A percentile compares a stretch with the other conserved stretches of the same genome.
Conservation (phyloP, 176 grass and related monocot species). For the Raddia distichophylla region DNA sequence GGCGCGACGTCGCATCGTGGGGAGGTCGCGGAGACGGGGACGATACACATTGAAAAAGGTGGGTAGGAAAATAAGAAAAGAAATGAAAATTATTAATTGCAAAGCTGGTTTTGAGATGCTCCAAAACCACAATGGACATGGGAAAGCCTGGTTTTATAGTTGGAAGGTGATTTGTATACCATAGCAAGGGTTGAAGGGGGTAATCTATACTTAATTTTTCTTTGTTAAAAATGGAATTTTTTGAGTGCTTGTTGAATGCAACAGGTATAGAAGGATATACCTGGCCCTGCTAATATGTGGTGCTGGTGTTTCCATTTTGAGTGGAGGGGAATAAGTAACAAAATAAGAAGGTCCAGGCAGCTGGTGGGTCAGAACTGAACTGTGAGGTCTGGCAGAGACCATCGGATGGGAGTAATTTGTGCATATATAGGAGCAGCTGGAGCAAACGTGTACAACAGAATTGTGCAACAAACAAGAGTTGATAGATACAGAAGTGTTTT, state of each 20-base stretch:
- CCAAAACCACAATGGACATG: too few relatives aligned
- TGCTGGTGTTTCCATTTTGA: constrained; percentile 24
- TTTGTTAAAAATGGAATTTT: constrained; percentile 16
- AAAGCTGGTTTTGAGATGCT: too few relatives aligned
- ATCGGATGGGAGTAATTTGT: not conserved
- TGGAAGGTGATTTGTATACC: too few relatives aligned
- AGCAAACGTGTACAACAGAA: constrained; percentile 21
- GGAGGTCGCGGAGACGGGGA: too few relatives aligned
- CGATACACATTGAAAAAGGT: too few relatives aligned
- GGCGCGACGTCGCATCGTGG: too few relatives aligned
- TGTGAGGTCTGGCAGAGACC: constrained; percentile 18
- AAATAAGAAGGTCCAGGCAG: constrained; percentile 11
- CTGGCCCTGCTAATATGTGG: constrained; percentile 30
- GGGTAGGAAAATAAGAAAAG: too few relatives aligned
- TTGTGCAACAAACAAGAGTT: not conserved
- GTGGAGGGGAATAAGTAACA: constrained; percentile 24
- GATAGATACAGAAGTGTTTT: constrained; percentile 33
- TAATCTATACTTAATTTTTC: too few relatives aligned
- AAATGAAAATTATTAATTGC: too few relatives aligned
- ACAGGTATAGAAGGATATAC: constrained; percentile 15
- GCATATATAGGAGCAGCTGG: not conserved
- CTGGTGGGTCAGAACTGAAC: constrained; percentile 21
- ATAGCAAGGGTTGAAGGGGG: too few relatives aligned
- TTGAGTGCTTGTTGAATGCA: not conserved
- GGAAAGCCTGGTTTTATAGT: too few relatives aligned